Evolutionary conservation across 495 filamentous ascomycete species (phyloP).

Genomic region (Aspergillus ostianus): DNA sequence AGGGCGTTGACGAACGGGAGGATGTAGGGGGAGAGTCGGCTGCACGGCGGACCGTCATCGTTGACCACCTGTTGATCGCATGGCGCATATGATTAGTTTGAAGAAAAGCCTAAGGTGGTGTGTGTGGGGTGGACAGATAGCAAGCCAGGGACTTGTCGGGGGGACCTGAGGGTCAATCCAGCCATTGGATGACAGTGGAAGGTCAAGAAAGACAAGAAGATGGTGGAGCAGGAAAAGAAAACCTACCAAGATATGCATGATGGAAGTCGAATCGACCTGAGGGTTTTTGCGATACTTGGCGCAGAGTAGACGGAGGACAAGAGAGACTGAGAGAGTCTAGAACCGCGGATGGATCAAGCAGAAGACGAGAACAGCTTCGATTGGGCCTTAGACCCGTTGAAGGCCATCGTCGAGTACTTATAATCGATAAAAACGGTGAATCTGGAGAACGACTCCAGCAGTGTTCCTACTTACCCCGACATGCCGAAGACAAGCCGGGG

Average conservation of each 20-base stretch:
- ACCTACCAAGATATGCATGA: conserved; percentile 51
- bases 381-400: too few species aligned
- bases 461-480: conserved; percentile 11
- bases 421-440: conserved; percentile 10
- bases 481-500: conserved; percentile 18
- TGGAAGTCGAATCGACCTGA: conserved; percentile 12
- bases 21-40: conserved; percentile 84
- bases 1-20: conserved; percentile 78
- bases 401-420: conserved; percentile 15
- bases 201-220: background rate
- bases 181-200: background rate
- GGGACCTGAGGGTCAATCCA: background rate
- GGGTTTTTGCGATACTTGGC: conserved; percentile 2
- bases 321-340: background rate
- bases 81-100: background rate
- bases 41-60: conserved; percentile 91
- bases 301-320: background rate
- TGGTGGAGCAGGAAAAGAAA: conserved; percentile 14
- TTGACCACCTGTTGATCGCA: conserved; percentile 63
- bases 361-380: background rate
- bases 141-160: background rate
- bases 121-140: background rate
- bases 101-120: background rate
- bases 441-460: conserved; percentile 9
- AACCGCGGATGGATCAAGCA: background rate